phyloP scores from a whole-genome alignment of 768 basidiomycete species.

The Ramaria sp. region DNA sequence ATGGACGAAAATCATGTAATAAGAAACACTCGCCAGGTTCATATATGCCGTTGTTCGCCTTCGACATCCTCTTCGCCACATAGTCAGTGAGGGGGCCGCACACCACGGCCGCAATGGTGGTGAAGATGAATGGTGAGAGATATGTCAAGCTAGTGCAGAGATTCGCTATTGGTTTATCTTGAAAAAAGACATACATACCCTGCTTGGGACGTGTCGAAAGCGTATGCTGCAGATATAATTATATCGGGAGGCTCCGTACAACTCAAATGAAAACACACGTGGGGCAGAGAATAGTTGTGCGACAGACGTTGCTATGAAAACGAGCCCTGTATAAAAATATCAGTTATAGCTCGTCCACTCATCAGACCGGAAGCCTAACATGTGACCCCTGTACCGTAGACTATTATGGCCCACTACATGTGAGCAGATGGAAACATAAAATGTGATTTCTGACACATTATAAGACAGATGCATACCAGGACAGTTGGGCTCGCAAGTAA shows the following conservation, averaged over 20 bases:
- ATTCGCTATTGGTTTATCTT: neutral
- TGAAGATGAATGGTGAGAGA: slow-evolving; percentile 11
- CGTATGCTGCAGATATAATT: slow-evolving; percentile 7
- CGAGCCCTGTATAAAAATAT: slow-evolving; percentile 9
- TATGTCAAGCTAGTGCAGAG: slow-evolving; percentile 6
- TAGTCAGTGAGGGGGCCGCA: slow-evolving; percentile 14
- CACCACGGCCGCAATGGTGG: slow-evolving; percentile 10
- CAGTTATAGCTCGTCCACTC: neutral
- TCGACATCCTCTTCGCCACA: slow-evolving; percentile 10
- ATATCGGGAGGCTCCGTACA: neutral
- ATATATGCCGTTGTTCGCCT: slow-evolving; percentile 9
- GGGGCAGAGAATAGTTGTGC: slow-evolving; percentile 14
- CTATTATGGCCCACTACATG: slow-evolving; percentile 7
- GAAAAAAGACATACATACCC: slow-evolving; percentile 9
- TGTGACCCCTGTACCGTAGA: slow-evolving; percentile 15
- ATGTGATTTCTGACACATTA: neutral
- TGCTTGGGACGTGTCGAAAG: slow-evolving; percentile 9
- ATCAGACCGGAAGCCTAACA: neutral
- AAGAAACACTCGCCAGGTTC: neutral
- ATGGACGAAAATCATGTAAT: slow-evolving; percentile 1
- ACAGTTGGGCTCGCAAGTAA: slow-evolving; percentile 4
- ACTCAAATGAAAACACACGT: slow-evolving; percentile 4
- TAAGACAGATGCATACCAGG: neutral
- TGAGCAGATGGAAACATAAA: neutral
- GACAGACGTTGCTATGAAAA: slow-evolving; percentile 14